phyloP scores from a whole-genome alignment of 768 basidiomycete species.

The Mycena kentingensis region DNA sequence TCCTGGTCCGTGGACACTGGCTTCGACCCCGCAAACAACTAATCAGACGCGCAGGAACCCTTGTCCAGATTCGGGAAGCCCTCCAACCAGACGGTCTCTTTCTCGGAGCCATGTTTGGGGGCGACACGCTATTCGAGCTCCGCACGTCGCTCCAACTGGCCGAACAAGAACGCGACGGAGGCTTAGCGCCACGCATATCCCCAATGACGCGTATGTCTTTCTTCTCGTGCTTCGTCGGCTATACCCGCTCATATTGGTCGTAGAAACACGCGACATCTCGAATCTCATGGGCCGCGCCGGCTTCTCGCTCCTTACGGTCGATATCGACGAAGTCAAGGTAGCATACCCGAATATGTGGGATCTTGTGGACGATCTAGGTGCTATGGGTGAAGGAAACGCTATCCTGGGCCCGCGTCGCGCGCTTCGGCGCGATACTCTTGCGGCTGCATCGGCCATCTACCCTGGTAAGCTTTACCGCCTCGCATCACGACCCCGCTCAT shows the following conservation, averaged over 20 bases:
- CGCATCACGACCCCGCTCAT: not conserved
- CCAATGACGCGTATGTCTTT: constrained; percentile 86
- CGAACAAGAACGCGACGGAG: constrained; percentile 91
- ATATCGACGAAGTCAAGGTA: constrained; percentile 90
- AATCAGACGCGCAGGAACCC: constrained; percentile 52
- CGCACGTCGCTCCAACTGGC: constrained; percentile 94
- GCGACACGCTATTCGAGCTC: constrained; percentile 94
- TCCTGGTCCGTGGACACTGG: constrained; percentile 59
- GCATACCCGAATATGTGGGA: constrained; percentile 97
- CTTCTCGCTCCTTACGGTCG: constrained; percentile 91
- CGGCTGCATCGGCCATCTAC: constrained; percentile 93
- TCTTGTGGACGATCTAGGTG: constrained; percentile 86
- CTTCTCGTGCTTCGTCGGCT: not conserved
- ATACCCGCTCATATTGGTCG: constrained; percentile 4
- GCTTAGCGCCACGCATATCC: constrained; percentile 93
- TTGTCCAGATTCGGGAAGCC: constrained; percentile 85
- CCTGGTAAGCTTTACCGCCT: constrained; percentile 54
- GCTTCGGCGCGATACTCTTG: constrained; percentile 80
- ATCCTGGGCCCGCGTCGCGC: constrained; percentile 56
- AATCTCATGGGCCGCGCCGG: constrained; percentile 91
- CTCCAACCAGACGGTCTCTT: constrained; percentile 92
- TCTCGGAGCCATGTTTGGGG: constrained; percentile 91
- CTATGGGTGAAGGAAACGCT: constrained; percentile 97
- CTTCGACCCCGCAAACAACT: not conserved
- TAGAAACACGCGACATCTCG: constrained; percentile 91